A percentile compares a stretch with the other conserved stretches of the same genome.
Conservation (phyloP, 495 filamentous ascomycete genomes). For the Parmelia sp. region DNA sequence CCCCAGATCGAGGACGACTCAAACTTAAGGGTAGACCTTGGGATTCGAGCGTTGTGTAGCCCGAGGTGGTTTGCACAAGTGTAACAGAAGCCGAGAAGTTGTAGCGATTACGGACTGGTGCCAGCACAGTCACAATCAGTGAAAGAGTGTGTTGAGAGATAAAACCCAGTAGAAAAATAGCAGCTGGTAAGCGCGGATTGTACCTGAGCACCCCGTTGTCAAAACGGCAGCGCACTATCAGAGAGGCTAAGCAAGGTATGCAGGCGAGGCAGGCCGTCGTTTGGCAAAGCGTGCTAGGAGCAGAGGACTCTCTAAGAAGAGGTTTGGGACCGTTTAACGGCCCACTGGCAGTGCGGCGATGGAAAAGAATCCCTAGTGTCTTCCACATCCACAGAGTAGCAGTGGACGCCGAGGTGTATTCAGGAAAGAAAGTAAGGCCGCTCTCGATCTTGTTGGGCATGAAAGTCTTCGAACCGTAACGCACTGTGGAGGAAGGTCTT, state of each 20-base stretch:
- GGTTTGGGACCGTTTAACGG: not conserved
- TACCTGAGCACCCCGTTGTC: not conserved
- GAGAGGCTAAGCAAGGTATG: not conserved
- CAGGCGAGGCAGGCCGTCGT: not conserved
- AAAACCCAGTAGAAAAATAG: not conserved
- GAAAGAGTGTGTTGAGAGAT: not conserved
- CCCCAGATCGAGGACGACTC: not conserved
- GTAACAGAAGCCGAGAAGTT: not conserved
- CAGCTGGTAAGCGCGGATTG: not conserved
- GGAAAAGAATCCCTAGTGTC: not conserved
- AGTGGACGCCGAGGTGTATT: not conserved
- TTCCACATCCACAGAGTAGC: not conserved
- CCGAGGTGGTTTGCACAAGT: not conserved
- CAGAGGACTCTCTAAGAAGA: not conserved
- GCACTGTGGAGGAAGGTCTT: not conserved
- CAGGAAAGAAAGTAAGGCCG: not conserved
- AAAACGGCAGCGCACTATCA: not conserved
- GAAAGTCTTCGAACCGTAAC: not conserved
- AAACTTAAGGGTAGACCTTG: not conserved
- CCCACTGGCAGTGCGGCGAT: not conserved
- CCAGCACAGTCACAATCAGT: not conserved
- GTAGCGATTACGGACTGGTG: not conserved
- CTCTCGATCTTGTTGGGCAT: not conserved
- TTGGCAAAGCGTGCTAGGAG: not conserved
- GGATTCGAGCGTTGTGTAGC: not conserved